phyloP scores from a whole-genome alignment of 306 rosid genomes.

The Luffa acutangula region DNA sequence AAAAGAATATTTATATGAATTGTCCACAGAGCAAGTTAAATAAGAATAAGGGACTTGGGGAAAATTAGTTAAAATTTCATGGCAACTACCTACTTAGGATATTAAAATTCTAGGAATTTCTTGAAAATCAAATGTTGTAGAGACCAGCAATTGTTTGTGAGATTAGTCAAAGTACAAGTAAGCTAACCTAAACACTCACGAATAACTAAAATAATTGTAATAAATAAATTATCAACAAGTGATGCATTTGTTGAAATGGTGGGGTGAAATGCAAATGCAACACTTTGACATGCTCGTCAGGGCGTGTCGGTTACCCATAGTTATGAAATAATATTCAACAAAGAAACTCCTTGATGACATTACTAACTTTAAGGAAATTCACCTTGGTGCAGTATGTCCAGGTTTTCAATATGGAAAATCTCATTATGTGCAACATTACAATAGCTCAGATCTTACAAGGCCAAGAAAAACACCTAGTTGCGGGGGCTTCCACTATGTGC shows the following conservation, averaged over 20 bases:
- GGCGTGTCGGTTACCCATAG: neutral
- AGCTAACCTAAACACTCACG: neutral
- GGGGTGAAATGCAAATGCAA: neutral
- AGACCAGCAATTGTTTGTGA: neutral
- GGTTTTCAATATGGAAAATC: neutral
- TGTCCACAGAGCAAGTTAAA: neutral
- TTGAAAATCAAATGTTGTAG: neutral
- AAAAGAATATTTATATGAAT: neutral
- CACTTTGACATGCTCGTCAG: neutral
- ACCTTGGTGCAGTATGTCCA: neutral
- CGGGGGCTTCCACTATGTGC: neutral
- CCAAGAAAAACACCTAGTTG: neutral
- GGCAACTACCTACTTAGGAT: neutral
- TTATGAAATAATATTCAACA: too few relatives aligned
- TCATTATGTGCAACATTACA: neutral
- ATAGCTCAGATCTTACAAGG: neutral
- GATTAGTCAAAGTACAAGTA: neutral
- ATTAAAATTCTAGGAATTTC: neutral
- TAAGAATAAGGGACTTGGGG: neutral
- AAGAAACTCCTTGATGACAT: neutral
- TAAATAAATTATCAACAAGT: neutral
- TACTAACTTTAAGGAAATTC: neutral
- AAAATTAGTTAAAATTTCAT: neutral
- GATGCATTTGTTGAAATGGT: constrained; percentile 9
- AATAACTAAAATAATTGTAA: neutral